Base-by-base conservation (phyloP, 176 grass and related monocot species). In the Miscanthus lutarioriparius region DNA sequence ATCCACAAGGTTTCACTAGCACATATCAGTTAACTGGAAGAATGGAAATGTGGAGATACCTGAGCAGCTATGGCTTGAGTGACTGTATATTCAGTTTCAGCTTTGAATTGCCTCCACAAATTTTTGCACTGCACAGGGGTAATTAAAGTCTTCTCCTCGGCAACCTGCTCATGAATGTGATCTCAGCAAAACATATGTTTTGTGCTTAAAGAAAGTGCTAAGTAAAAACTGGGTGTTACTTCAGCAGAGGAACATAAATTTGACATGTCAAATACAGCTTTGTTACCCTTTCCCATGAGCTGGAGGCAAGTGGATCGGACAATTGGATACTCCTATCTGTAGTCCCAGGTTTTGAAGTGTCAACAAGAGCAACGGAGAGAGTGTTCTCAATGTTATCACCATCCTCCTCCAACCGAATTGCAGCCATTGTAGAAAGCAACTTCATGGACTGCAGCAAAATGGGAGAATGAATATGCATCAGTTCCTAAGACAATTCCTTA, bases 61-160 rank as follows among this genome's bases (percentile, higher is more conserved):
- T 97, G 94, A 80, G 94, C 94, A 81, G 94, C 85, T 80, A 97
- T 94, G 43, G 94, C 94, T 80, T 97, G 94, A 45, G 94, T 97
- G 49, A 97, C 91, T 33, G 94, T 94, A 82, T 94, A 97, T 84
- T 97, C 94, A 8, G 94, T 97, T 86, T 97, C 94, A 45, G 94
- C 83, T 62, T 97, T 97, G 77, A 97, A 97, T 87, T 97, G 94
- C 37, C 94, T 94, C 94, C 94, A 97, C 58, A 97, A 80, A 88
- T 90, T 91, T 78, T 97, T 97, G 43, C 94, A 97, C 77, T 94
- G 94, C 20, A 97, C 94, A 54, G 94, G 94, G 56, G 94, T 94
- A 43, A 97, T 90, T 84, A 97, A 90, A 72, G 94, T 97, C 82
- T 82, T 94, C 75, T 91, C 91, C 64, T 84, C 79, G 8, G 79